phyloP scores from a whole-genome alignment of 768 basidiomycete species.

The Mycena pura region DNA sequence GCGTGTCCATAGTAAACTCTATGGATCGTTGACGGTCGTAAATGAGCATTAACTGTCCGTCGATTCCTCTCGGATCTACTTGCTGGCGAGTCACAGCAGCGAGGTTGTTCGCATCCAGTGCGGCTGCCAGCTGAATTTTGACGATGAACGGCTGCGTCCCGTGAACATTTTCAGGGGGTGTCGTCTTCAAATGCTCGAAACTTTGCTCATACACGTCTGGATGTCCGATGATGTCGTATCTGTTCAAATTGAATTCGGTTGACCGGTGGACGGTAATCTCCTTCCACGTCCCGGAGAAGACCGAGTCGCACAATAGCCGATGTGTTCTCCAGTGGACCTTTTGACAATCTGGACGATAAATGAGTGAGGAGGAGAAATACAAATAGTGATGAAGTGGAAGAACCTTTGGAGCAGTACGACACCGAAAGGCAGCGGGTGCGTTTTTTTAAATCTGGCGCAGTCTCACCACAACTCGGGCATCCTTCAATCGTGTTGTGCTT shows the following conservation, averaged over 20 bases:
- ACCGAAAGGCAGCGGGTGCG: neutral
- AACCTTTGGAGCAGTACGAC: conserved; percentile 7
- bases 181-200: neutral
- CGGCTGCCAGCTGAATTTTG: neutral
- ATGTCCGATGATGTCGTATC: neutral
- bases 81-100: neutral
- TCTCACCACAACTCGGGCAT: conserved; percentile 9
- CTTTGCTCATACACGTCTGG: neutral
- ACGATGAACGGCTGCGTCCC: conserved; percentile 2
- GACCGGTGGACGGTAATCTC: neutral
- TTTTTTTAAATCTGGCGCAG: neutral
- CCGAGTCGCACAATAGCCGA: neutral
- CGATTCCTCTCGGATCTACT: neutral
- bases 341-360: neutral
- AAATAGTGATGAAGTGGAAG: neutral
- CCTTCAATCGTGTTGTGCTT: conserved; percentile 9
- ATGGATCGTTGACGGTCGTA: conserved; percentile 5
- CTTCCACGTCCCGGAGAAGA: neutral
- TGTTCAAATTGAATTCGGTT: neutral
- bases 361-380: neutral
- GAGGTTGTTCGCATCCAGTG: neutral
- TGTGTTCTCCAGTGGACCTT: conserved; percentile 12
- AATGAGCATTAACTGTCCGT: neutral
- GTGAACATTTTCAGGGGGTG: conserved; percentile 3
- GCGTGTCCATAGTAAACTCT: neutral